A percentile compares a stretch with the other conserved stretches of the same genome.
Conservation (phyloP, 306 rosid genomes). For the Hippophae tibetana region DNA sequence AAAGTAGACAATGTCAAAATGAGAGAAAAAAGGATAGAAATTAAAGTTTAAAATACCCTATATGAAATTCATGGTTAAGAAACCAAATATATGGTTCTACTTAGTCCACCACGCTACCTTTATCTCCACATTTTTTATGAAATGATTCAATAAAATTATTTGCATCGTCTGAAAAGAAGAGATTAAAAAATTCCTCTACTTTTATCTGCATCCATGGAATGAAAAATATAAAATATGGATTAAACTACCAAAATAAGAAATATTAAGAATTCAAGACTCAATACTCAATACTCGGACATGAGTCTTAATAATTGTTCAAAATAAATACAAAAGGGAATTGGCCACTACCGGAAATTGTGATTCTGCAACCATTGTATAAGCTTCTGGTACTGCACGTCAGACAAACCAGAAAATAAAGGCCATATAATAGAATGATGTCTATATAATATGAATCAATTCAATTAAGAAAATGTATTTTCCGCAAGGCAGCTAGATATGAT, state of each 20-base stretch:
- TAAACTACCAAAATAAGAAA: too few relatives aligned
- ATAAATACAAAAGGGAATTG: slow-evolving; percentile 11
- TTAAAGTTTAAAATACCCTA: slow-evolving; percentile 11
- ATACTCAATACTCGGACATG: too few relatives aligned
- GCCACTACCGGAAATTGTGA: slow-evolving; percentile 64
- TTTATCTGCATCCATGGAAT: slow-evolving; percentile 58
- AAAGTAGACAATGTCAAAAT: slow-evolving; percentile 15
- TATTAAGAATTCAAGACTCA: too few relatives aligned
- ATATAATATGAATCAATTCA: not conserved
- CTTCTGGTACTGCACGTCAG: slow-evolving; percentile 62
- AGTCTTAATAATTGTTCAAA: too few relatives aligned
- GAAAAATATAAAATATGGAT: slow-evolving; percentile 12
- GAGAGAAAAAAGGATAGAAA: slow-evolving; percentile 8
- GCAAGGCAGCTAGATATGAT: too few relatives aligned
- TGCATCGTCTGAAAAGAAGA: slow-evolving; percentile 64
- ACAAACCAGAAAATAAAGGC: not conserved
- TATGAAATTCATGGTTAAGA: slow-evolving; percentile 4
- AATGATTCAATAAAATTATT: slow-evolving; percentile 47
- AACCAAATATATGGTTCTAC: slow-evolving; percentile 2
- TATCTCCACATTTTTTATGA: slow-evolving; percentile 76
- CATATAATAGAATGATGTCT: not conserved
- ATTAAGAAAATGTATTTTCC: not conserved
- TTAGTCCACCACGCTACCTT: slow-evolving; percentile 46
- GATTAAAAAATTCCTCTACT: slow-evolving; percentile 74
- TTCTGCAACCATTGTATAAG: slow-evolving; percentile 66